phyloP scores from a whole-genome alignment of 2,329 filamentous ascomycete species.

The Calonectria honghensis region DNA sequence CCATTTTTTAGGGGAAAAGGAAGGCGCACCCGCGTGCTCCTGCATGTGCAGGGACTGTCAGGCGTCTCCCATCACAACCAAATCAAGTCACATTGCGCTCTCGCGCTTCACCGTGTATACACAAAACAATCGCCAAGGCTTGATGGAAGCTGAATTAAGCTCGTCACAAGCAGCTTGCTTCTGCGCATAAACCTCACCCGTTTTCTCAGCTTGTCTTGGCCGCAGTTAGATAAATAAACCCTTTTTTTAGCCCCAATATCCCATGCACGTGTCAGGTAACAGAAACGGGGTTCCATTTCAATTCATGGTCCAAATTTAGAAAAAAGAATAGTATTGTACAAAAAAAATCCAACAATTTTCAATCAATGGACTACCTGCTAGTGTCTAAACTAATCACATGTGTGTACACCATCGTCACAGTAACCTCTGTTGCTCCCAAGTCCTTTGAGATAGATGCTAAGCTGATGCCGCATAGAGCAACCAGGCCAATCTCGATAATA shows the following conservation, averaged over 20 bases:
- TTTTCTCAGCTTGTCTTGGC: background rate
- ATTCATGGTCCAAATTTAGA: constrained; percentile 2
- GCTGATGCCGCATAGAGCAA: constrained; percentile 35
- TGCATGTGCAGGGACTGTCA: background rate
- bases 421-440: background rate
- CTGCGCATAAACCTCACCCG: constrained; percentile 2
- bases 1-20: background rate
- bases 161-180: background rate
- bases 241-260: background rate
- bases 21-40: background rate
- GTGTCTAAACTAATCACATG: constrained; percentile 8
- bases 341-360: constrained; percentile 15
- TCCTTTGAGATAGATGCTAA: constrained; percentile 29
- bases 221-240: background rate
- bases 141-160: background rate
- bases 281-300: background rate
- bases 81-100: background rate
- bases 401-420: background rate
- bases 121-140: constrained; percentile 2
- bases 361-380: constrained; percentile 19
- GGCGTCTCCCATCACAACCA: background rate
- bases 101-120: background rate
- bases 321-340: background rate
- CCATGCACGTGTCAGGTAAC: background rate
- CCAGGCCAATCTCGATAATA: constrained; percentile 32